Evolutionary conservation across 1,139 yeast species (phyloP).

Genomic region (Arxiozyma telluris): DNA sequence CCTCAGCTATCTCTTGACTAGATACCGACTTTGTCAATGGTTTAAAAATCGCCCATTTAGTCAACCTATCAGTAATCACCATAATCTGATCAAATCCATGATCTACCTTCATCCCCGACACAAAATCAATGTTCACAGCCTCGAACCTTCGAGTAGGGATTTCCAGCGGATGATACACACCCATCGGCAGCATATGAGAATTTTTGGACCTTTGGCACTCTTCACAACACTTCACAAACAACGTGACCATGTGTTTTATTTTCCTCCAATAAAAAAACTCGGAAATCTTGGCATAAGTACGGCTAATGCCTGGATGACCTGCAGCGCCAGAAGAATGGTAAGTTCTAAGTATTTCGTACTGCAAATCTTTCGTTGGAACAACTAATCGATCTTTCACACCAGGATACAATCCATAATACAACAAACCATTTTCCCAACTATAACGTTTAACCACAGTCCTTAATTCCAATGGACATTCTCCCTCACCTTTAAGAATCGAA

Average conservation of each 20-base stretch:
- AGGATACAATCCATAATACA: background rate
- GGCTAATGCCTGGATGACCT: background rate
- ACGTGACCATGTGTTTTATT: background rate
- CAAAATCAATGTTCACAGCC: constrained; percentile 1
- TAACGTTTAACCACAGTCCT: background rate
- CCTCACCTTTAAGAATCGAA: background rate
- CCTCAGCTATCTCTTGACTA: background rate
- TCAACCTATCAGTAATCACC: constrained; percentile 1
- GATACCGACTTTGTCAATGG: background rate
- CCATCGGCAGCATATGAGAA: background rate
- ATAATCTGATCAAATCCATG: background rate
- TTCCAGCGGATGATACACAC: background rate
- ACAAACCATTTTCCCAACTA: background rate
- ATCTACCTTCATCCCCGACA: background rate
- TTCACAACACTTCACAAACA: background rate
- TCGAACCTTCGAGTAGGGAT: constrained; percentile 1
- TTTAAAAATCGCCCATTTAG: background rate
- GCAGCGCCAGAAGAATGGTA: background rate
- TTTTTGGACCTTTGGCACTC: too few species aligned
- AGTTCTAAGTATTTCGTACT: background rate
- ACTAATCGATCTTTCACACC: background rate
- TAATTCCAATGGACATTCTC: background rate
- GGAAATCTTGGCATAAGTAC: too few species aligned
- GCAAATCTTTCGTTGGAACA: background rate
- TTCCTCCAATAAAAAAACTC: constrained; percentile 1